Evolutionary conservation across 768 basidiomycete species (phyloP).

Genomic region (Tylopilus vinaceipallidus): DNA sequence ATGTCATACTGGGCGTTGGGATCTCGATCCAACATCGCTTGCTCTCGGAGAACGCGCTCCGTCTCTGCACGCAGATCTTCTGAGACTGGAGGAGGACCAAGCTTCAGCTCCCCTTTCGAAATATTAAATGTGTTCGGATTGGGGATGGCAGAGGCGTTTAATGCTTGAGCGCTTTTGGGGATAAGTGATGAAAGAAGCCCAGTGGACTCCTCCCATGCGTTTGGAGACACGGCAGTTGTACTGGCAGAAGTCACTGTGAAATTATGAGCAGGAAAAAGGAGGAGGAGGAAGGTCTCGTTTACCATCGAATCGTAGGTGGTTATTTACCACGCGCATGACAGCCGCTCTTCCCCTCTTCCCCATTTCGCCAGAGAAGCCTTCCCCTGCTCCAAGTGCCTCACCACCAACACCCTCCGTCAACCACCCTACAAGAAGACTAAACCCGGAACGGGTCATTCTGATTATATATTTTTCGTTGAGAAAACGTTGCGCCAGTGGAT

Average conservation of each 20-base stretch:
- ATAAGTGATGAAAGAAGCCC: constrained; percentile 79
- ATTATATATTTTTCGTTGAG: constrained; percentile 89
- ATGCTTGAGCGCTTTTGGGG: constrained; percentile 53
- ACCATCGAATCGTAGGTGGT: constrained; percentile 91
- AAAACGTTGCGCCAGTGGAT: constrained; percentile 81
- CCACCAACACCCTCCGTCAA: constrained; percentile 89
- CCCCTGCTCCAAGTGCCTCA: constrained; percentile 76
- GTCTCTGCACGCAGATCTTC: constrained; percentile 83
- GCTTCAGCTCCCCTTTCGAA: constrained; percentile 74
- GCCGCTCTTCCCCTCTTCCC: constrained; percentile 85
- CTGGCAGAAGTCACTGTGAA: constrained; percentile 66
- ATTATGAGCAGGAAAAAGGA: constrained; percentile 18
- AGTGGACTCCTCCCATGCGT: constrained; percentile 83
- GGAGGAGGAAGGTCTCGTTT: constrained; percentile 19
- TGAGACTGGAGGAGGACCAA: constrained; percentile 77
- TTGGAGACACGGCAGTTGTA: constrained; percentile 57
- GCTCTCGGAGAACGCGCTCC: constrained; percentile 75
- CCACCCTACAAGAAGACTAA: constrained; percentile 92
- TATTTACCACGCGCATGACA: constrained; percentile 93
- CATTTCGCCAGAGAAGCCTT: constrained; percentile 76
- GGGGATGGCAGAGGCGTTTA: constrained; percentile 37
- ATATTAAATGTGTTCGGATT: constrained; percentile 75
- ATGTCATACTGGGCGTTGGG: constrained; percentile 65
- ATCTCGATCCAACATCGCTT: constrained; percentile 73
- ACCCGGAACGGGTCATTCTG: constrained; percentile 87